A percentile compares a stretch with the other conserved stretches of the same genome.
These are phyloP conservation scores for Conticribra guillardii DNA, from an alignment of 108 stramenopile genomes.

Conservation along the genomic window DNA sequence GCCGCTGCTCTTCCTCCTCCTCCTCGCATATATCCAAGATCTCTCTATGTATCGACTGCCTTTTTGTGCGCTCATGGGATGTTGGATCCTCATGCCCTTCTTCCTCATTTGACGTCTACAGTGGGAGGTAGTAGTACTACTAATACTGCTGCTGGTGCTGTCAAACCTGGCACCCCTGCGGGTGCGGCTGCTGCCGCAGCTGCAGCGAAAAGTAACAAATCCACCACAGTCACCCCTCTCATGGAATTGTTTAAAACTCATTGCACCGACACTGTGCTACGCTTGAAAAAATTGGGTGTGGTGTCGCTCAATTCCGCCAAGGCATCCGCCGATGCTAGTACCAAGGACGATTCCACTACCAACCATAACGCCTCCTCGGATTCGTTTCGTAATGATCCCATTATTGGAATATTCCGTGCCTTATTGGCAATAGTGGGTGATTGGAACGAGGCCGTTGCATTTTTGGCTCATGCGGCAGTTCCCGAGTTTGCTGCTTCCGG, in stretches of 20 bases:
- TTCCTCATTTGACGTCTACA: slow-evolving; percentile 27
- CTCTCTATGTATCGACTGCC: slow-evolving; percentile 52
- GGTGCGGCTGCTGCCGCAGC: slow-evolving; percentile 13
- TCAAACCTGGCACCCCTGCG: not conserved
- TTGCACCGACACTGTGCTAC: slow-evolving; percentile 28
- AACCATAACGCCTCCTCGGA: slow-evolving; percentile 4
- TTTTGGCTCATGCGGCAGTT: slow-evolving; percentile 36
- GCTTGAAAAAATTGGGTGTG: slow-evolving; percentile 48
- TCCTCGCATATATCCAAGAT: slow-evolving; percentile 19
- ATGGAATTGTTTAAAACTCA: slow-evolving; percentile 43
- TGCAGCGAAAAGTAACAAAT: slow-evolving; percentile 17
- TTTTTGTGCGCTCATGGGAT: slow-evolving; percentile 50
- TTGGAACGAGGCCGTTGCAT: slow-evolving; percentile 29
- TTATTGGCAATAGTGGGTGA: slow-evolving; percentile 32
- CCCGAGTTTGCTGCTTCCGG: slow-evolving; percentile 13
- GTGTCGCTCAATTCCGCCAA: slow-evolving; percentile 43
- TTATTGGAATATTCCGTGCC: slow-evolving; percentile 34
- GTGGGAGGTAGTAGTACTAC: not conserved
- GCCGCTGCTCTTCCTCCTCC: not conserved
- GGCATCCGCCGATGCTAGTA: not conserved
- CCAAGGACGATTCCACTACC: slow-evolving; percentile 3
- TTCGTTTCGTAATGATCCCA: slow-evolving; percentile 30
- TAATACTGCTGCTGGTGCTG: not conserved
- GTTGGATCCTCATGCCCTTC: slow-evolving; percentile 51
- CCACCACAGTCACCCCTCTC: slow-evolving; percentile 7